Evolutionary conservation across 2,329 filamentous ascomycete genomes (phyloP), one percentile per base, ranked within the genome.

Genomic region (Dendryphion nanum): DNA sequence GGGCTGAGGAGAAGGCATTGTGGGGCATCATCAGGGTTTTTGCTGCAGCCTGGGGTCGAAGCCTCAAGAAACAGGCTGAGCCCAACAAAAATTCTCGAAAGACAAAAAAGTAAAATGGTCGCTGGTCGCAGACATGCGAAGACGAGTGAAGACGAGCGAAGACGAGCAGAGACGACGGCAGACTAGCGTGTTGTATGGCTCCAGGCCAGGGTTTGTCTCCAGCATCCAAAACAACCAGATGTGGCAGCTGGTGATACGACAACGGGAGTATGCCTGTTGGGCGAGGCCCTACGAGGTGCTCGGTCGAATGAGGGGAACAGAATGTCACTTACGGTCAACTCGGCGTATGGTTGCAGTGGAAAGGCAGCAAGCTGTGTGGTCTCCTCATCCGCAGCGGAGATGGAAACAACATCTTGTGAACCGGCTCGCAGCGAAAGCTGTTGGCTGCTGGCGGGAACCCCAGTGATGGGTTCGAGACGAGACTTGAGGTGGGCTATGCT

Each of bases 391-490:
- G 75, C 71, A 30, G 83, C 83, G 56, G 83, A 76, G 53, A 94
- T 73, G 36, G 83, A 67, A 49, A 87, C 75, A 44, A 74, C 74
- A 47, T 82, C 76, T 53, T 81, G 76, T 21, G 77, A 77, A 18
- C 77, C 73, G 13, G 82, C 72, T 62, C 83, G 86, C 60, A 96
- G 74, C 19, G 75, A 82, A 45, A 98, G 77, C 45, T 75, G 80
- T 66, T 97, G 93, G 43, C 77, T 82, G 19, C 77, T 78, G 8
- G 90, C 86, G 13, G 93, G 91, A 24, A 97, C 82, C 45, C 93
- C 93, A 2, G 91, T 97, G 68, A 97, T 83, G 45, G 89, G 85
- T 68, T 97, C 91, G 35, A 98, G 82, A 67, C 93, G 94, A 37
- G 76, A 70, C 71, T 91, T 95, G 55, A 97, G 77, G 56, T 88